Conservation (phyloP, 2,329 filamentous ascomycete species). For the Cephalotrichum gorgonifer region DNA sequence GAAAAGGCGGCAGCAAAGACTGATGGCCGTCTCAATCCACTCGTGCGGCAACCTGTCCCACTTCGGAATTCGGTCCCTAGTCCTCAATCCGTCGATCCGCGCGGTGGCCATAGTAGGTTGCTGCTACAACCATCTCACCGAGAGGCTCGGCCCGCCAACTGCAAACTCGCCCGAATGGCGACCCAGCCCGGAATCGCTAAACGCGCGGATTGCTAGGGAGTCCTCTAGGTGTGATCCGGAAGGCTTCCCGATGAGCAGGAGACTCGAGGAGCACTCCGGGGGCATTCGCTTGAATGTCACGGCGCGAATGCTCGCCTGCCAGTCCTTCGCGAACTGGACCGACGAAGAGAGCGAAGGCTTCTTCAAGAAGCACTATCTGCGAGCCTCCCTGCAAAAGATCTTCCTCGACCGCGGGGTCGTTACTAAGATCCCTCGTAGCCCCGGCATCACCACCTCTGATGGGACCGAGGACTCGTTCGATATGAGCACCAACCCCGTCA, state of each 20-base stretch:
- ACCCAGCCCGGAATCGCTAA: constrained; percentile 54
- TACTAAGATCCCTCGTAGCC: constrained; percentile 39
- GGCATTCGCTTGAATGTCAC: constrained; percentile 89
- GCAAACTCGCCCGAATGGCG: constrained; percentile 75
- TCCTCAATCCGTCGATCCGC: constrained; percentile 72
- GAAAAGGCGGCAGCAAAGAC: constrained; percentile 22
- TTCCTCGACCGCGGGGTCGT: constrained; percentile 79
- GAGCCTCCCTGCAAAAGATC: constrained; percentile 82
- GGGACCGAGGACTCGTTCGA: constrained; percentile 31
- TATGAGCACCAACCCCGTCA: constrained; percentile 64
- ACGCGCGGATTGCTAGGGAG: constrained; percentile 58
- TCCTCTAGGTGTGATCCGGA: constrained; percentile 71
- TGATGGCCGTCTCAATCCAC: constrained; percentile 92
- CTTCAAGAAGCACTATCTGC: constrained; percentile 88
- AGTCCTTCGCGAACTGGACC: constrained; percentile 91
- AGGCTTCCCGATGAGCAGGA: constrained; percentile 85
- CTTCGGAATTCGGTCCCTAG: constrained; percentile 77
- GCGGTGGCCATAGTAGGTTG: constrained; percentile 96
- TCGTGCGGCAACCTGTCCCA: constrained; percentile 97
- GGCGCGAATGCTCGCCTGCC: constrained; percentile 94
- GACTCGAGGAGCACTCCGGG: constrained; percentile 46
- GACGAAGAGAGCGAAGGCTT: constrained; percentile 70
- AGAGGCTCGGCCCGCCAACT: constrained; percentile 75
- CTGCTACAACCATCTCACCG: constrained; percentile 94
- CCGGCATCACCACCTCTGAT: constrained; percentile 8